Conservation (phyloP, 2,329 filamentous ascomycete genomes). For the Penicillium sp. region DNA sequence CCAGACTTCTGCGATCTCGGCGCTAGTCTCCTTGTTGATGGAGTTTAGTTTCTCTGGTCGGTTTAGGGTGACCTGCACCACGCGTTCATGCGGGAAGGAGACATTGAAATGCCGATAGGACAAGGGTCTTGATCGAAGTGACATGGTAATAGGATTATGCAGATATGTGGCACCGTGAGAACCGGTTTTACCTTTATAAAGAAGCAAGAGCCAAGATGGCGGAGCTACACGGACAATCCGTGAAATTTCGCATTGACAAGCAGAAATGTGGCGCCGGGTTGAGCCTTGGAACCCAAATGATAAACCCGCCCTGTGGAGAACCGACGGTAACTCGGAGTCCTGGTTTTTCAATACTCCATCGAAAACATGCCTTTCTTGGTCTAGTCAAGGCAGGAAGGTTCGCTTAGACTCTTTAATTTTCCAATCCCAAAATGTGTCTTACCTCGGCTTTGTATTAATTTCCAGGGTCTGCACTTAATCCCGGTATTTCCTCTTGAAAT, state of each 20-base stretch:
- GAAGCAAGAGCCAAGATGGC: neutral
- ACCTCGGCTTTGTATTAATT: neutral
- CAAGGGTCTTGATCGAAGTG: constrained; percentile 19
- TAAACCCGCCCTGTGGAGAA: neutral
- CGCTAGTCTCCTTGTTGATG: constrained; percentile 43
- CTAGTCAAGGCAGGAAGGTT: neutral
- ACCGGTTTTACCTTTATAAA: neutral
- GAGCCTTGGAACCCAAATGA: constrained; percentile 1
- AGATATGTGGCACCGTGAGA: neutral
- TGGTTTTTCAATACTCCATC: neutral
- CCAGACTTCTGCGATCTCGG: constrained; percentile 50
- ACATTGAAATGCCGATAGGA: constrained; percentile 24
- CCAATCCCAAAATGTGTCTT: neutral
- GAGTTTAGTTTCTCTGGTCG: constrained; percentile 43
- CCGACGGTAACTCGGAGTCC: neutral
- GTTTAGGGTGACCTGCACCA: constrained; percentile 45
- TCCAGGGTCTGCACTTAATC: neutral
- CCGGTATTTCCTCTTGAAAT: neutral
- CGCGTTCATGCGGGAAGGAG: constrained; percentile 44
- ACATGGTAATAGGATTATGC: constrained; percentile 17
- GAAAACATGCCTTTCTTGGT: neutral
- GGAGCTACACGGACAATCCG: neutral
- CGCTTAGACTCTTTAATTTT: neutral
- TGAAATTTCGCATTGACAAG: neutral
- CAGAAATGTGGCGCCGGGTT: neutral